Conservation (phyloP, 2,329 filamentous ascomycete genomes). For the Pseudocercospora crystallina region DNA sequence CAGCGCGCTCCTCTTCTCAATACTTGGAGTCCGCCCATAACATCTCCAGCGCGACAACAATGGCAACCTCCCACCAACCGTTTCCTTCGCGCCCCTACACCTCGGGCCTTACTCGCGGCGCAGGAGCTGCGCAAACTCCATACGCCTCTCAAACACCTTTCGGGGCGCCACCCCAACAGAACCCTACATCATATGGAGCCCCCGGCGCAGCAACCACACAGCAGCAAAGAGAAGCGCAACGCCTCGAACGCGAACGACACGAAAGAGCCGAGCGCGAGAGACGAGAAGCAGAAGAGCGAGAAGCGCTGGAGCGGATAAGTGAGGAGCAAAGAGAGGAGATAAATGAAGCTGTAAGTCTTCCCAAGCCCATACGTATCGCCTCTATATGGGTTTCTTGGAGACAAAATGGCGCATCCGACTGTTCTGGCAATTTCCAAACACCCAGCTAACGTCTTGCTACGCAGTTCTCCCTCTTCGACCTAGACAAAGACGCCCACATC, state of each 20-base stretch:
- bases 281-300: conserved; percentile 44
- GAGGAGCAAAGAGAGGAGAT: conserved; percentile 94
- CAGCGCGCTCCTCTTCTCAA: no score
- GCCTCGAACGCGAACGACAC: conserved; percentile 42
- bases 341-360: conserved; percentile 77
- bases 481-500: conserved; percentile 89
- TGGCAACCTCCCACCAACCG: conserved; percentile 57
- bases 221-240: conserved; percentile 43
- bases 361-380: no score
- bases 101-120: conserved; percentile 43
- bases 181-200: conserved; percentile 33
- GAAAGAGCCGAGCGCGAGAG: conserved; percentile 45
- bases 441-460: conserved; percentile 2
- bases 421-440: neutral
- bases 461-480: conserved; percentile 91
- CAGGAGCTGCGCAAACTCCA: conserved; percentile 34
- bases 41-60: conserved; percentile 29
- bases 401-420: neutral
- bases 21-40: neutral
- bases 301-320: conserved; percentile 59
- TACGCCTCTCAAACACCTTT: conserved; percentile 32
- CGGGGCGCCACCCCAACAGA: conserved; percentile 35
- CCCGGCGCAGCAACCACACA: conserved; percentile 34
- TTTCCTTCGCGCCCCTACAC: conserved; percentile 57
- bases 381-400: no score